phyloP scores from a whole-genome alignment of 352 stramenopile genomes.

The Pythium folliculosum region DNA sequence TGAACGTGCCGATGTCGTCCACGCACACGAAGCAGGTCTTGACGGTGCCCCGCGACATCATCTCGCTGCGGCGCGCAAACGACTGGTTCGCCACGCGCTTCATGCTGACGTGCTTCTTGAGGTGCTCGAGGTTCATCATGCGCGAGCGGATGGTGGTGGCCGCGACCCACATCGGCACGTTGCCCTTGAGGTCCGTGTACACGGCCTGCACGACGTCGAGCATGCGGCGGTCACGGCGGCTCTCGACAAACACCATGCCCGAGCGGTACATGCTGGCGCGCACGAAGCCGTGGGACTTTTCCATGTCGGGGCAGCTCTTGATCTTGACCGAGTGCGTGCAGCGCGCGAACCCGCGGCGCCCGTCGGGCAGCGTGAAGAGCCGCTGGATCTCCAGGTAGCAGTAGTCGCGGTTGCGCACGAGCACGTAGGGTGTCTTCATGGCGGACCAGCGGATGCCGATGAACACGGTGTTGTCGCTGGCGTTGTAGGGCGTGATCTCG shows the following conservation, averaged over 20 bases:
- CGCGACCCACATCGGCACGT: slow-evolving; percentile 71
- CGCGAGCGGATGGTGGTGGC: slow-evolving; percentile 54
- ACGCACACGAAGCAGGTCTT: slow-evolving; percentile 84
- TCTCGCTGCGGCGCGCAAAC: slow-evolving; percentile 62
- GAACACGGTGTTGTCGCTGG: slow-evolving; percentile 55
- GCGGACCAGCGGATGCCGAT: slow-evolving; percentile 81
- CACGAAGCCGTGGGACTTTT: slow-evolving; percentile 77
- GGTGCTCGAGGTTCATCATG: slow-evolving; percentile 74
- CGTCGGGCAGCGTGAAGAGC: slow-evolving; percentile 60
- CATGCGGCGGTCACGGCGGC: slow-evolving; percentile 67
- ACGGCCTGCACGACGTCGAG: slow-evolving; percentile 80
- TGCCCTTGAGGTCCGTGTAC: slow-evolving; percentile 81
- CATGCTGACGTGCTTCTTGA: slow-evolving; percentile 84
- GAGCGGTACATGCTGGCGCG: slow-evolving; percentile 84
- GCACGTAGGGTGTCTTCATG: slow-evolving; percentile 66
- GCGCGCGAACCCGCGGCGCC: slow-evolving; percentile 60
- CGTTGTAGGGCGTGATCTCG: slow-evolving; percentile 64
- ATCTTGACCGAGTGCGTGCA: slow-evolving; percentile 88
- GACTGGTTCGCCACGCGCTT: slow-evolving; percentile 76
- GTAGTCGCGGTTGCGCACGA: slow-evolving; percentile 77
- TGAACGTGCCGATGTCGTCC: slow-evolving; percentile 80
- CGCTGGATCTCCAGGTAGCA: slow-evolving; percentile 81
- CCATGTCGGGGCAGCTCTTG: slow-evolving; percentile 80
- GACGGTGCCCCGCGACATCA: slow-evolving; percentile 65
- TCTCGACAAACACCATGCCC: slow-evolving; percentile 78